phyloP scores from a whole-genome alignment of 306 rosid species.

The Cucurbita ficifolia region DNA sequence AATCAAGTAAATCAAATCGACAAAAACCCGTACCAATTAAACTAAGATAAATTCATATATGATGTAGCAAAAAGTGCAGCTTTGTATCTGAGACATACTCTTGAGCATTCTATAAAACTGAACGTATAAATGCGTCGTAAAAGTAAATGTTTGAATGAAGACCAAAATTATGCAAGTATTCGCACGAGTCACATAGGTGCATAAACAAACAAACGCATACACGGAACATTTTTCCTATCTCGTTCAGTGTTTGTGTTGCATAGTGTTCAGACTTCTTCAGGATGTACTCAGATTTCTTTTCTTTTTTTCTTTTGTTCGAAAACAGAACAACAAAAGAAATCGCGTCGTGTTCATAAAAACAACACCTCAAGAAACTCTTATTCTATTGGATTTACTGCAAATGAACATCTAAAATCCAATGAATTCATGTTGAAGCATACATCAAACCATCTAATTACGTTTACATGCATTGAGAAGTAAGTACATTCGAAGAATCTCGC shows the following conservation, averaged over 20 bases:
- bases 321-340: not conserved
- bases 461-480: not conserved
- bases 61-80: no score
- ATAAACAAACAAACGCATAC: not conserved
- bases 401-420: not conserved
- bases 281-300: not conserved
- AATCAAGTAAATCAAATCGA: no score
- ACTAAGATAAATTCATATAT: no score
- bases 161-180: not conserved
- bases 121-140: not conserved
- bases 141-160: not conserved
- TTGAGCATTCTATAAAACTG: no score
- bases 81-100: no score
- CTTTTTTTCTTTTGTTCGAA: not conserved
- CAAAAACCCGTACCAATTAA: no score
- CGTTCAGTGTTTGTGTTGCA: not conserved
- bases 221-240: not conserved
- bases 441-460: not conserved
- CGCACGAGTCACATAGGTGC: not conserved
- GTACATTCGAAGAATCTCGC: not conserved
- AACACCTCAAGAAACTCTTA: not conserved
- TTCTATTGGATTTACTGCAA: not conserved
- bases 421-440: not conserved
- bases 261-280: not conserved
- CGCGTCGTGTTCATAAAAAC: not conserved